These are phyloP conservation scores for Iris macrosiphon DNA, from an alignment of 106 monocot genomes.

Conservation along the genomic window DNA sequence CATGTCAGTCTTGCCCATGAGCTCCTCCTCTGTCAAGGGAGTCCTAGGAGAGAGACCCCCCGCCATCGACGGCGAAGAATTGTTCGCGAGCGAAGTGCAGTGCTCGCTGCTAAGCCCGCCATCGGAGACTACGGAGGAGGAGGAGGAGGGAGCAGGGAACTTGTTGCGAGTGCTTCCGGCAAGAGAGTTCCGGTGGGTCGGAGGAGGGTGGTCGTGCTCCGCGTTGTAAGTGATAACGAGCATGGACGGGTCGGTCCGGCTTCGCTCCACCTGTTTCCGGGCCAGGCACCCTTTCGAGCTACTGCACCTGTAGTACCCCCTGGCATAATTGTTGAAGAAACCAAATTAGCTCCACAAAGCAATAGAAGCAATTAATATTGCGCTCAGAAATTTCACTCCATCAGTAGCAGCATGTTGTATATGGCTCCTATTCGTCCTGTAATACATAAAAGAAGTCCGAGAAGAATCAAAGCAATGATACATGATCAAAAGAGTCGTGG, in stretches of 20 bases:
- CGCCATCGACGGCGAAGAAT: background rate
- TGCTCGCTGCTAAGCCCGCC: too few relatives aligned
- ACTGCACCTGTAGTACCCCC: slow-evolving; percentile 88
- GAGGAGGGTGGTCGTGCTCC: slow-evolving; percentile 70
- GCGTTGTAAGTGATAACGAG: slow-evolving; percentile 64
- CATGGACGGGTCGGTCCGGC: slow-evolving; percentile 44
- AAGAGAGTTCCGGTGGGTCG: slow-evolving; percentile 78
- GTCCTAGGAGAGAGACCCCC: slow-evolving; percentile 4
- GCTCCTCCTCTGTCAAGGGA: slow-evolving; percentile 6
- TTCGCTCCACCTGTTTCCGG: slow-evolving; percentile 75
- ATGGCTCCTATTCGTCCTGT: background rate
- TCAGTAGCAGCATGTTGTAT: background rate
- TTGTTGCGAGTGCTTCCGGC: slow-evolving; percentile 67
- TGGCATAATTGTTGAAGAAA: slow-evolving; percentile 20
- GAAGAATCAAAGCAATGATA: background rate
- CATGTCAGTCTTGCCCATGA: too few relatives aligned
- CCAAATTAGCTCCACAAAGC: too few relatives aligned
- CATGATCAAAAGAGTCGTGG: background rate
- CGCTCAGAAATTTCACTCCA: background rate
- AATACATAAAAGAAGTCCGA: background rate
- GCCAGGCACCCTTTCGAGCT: slow-evolving; percentile 76
- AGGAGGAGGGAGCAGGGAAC: slow-evolving; percentile 12
- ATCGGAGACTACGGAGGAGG: background rate
- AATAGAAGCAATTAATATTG: too few relatives aligned
- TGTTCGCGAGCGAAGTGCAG: too few relatives aligned